Conservation (phyloP, 768 basidiomycete genomes). For the Grammothele lineata region DNA sequence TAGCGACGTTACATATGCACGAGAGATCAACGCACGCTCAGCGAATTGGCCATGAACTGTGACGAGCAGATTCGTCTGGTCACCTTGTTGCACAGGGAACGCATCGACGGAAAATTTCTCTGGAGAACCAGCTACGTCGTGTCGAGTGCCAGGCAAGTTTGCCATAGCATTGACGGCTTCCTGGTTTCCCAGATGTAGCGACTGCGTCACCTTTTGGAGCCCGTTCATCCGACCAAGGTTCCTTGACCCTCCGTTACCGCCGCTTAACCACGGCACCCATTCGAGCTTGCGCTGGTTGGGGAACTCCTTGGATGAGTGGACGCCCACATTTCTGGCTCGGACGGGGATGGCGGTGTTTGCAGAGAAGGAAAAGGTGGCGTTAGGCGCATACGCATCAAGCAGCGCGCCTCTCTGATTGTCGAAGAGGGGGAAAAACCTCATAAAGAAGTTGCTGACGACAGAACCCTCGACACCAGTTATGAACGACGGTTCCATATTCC, state of each 20-base stretch:
- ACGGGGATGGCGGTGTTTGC: conserved; percentile 79
- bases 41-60: conserved; percentile 87
- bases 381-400: conserved; percentile 70
- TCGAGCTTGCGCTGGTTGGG: conserved; percentile 82
- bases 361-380: conserved; percentile 89
- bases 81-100: conserved; percentile 68
- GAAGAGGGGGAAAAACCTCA: conserved; percentile 79
- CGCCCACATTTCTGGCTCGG: conserved; percentile 70
- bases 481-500: conserved; percentile 67
- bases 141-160: conserved; percentile 71
- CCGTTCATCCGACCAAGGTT: conserved; percentile 70
- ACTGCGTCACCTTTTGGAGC: conserved; percentile 56
- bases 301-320: conserved; percentile 56
- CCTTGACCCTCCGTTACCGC: conserved; percentile 59
- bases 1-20: conserved; percentile 4
- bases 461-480: conserved; percentile 68
- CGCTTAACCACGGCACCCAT: conserved; percentile 67
- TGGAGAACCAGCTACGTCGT: conserved; percentile 74
- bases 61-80: conserved; percentile 52
- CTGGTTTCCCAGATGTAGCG: conserved; percentile 70
- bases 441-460: conserved; percentile 73
- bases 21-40: conserved; percentile 59
- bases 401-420: conserved; percentile 72
- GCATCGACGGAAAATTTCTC: conserved; percentile 87
- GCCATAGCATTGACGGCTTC: conserved; percentile 55